Conservation (phyloP, 257 asterid genomes). For the Cynanchum wilfordii region DNA sequence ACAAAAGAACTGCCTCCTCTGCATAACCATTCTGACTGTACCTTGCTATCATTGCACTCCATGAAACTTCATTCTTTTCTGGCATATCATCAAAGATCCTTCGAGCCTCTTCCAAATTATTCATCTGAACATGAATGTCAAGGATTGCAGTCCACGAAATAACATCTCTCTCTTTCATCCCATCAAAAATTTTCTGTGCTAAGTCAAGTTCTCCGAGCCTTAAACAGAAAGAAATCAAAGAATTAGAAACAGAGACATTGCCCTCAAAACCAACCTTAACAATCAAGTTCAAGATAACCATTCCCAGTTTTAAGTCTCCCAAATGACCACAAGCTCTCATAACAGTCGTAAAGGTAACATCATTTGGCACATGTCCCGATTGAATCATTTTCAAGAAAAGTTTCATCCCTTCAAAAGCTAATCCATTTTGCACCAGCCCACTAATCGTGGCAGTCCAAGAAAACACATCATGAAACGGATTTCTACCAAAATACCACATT, state of each 20-base stretch:
- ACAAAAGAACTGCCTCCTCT: conserved; percentile 56
- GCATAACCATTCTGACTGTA: conserved; percentile 66
- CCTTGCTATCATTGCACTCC: conserved; percentile 55
- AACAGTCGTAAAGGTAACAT: conserved; percentile 56
- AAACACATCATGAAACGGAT: conserved; percentile 45
- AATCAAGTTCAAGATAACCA: conserved; percentile 44
- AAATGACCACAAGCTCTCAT: conserved; percentile 56
- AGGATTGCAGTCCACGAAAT: conserved; percentile 14
- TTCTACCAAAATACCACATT: conserved; percentile 48
- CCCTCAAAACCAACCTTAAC: conserved; percentile 53
- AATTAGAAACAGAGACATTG: conserved; percentile 53
- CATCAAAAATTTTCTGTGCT: conserved; percentile 49
- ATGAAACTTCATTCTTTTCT: conserved; percentile 12
- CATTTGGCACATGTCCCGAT: conserved; percentile 53
- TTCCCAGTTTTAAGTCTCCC: conserved; percentile 47
- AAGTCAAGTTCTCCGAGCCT: conserved; percentile 39
- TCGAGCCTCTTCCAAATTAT: conserved; percentile 10
- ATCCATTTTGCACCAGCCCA: conserved; percentile 62
- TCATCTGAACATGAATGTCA: conserved; percentile 10
- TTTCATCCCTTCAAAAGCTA: conserved; percentile 44
- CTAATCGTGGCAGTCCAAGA: conserved; percentile 66
- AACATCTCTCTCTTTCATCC: conserved; percentile 50
- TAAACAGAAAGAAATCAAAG: conserved; percentile 49
- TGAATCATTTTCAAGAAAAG: conserved; percentile 47
- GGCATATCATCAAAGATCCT: conserved; percentile 14